Base-by-base conservation (phyloP, 2,329 filamentous ascomycete genomes). In the Aspergillus pseudotamarii region DNA sequence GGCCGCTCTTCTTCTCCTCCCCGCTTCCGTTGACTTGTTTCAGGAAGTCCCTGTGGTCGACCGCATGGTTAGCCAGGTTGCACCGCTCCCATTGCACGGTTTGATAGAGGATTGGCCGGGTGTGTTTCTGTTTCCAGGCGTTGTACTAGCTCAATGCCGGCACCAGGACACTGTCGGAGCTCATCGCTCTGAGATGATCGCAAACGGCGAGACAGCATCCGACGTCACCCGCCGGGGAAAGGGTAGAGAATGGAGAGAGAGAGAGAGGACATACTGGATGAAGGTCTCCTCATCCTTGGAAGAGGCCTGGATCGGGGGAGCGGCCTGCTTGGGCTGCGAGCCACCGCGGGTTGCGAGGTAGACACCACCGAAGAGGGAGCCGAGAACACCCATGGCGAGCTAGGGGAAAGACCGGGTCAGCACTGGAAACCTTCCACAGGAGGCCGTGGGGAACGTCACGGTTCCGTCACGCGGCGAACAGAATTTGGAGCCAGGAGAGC, bases 241-340 rank as follows among this genome's bases (percentile, higher is more conserved):
- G n/a, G 1, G 10, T 6, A 23, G 19, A 12, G 19, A 51, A 19
- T 1, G 28, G 9, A 32, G 46, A 30, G 10, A 32, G 46, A 30
- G 10, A 36, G 57, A 2, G 36, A 41, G 34, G 56, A 82, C 85
- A 67, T 85, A 90, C 88, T 88, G 85, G 74, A 90, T 87, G 78
- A 89, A 90, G 73, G 84, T 84, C 81, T 89, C 88, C 81, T 90
- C 88, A 70, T 89, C 87, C 79, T 88, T 88, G 81, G 85, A 89
- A 72, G 82, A 81, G 59, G 88, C 87, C 74, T 88, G 86, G 79
- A 89, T 87, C 48, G 87, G 85, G 60, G 88, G 88, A 64, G 79
- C 79, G 65, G 80, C 75, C 68, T 77, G 71, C 67, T 80, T 78
- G 65, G 80, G 75, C 69, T 80, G 77, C 68, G 79, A 77, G 60